Conservation (phyloP, 345 rosid genomes). For the Linum trigynum region DNA sequence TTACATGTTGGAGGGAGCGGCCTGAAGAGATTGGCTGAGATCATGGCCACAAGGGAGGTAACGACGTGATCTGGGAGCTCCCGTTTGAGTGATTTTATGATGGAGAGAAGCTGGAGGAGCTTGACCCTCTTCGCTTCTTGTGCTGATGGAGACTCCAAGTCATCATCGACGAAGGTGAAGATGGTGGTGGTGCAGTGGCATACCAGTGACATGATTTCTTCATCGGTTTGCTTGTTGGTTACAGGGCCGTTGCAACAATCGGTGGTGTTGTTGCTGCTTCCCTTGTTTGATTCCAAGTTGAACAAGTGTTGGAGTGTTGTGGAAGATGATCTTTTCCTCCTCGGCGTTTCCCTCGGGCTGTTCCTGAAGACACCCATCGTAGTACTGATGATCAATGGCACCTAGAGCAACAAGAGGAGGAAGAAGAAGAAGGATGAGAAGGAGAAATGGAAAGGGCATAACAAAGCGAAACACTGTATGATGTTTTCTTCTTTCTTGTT, state of each 20-base stretch:
- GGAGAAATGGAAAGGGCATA: constrained; percentile 4
- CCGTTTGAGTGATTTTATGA: constrained; percentile 26
- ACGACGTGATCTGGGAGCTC: constrained; percentile 22
- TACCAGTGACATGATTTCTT: constrained; percentile 30
- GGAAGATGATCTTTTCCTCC: constrained; percentile 24
- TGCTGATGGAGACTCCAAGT: constrained; percentile 38
- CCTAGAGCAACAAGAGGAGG: not conserved
- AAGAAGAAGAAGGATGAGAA: constrained; percentile 3
- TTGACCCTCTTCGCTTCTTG: constrained; percentile 43
- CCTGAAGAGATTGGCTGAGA: constrained; percentile 44
- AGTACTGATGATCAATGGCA: not conserved
- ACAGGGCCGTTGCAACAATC: constrained; percentile 7
- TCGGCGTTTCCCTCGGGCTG: constrained; percentile 18
- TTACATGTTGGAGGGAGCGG: constrained; percentile 40
- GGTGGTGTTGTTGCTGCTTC: not conserved
- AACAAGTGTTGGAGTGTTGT: constrained; percentile 32
- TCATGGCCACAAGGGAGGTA: constrained; percentile 36
- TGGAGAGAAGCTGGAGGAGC: constrained; percentile 36
- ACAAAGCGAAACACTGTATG: not conserved
- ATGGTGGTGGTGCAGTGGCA: constrained; percentile 24
- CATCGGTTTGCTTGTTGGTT: constrained; percentile 21
- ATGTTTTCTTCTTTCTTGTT: constrained; percentile 7
- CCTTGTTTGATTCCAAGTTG: constrained; percentile 25
- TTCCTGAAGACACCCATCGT: constrained; percentile 31
- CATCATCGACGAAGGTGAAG: constrained; percentile 42